These are phyloP conservation scores for Trametes villosa DNA, from an alignment of 768 basidiomycete species.

Conservation along the genomic window DNA sequence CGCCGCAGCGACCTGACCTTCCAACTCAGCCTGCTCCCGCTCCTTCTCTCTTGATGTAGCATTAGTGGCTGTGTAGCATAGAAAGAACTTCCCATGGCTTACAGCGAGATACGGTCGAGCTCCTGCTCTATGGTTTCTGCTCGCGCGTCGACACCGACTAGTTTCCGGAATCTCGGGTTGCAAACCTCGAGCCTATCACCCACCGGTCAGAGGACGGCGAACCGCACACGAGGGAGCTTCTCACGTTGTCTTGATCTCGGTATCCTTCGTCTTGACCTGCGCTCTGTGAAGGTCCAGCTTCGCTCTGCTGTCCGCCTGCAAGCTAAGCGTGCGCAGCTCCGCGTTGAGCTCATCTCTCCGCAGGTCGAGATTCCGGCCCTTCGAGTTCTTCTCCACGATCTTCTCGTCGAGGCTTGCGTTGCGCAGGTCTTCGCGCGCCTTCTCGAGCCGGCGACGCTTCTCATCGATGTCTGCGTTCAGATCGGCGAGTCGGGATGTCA, in stretches of 20 bases:
- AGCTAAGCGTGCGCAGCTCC: conserved; percentile 71
- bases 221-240: conserved; percentile 30
- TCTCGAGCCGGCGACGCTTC: conserved; percentile 62
- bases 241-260: conserved; percentile 72
- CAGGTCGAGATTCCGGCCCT: conserved; percentile 66
- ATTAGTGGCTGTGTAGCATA: background rate
- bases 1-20: conserved; percentile 45
- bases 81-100: conserved; percentile 30
- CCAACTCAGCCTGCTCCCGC: conserved; percentile 54
- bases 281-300: conserved; percentile 73
- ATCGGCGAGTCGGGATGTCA: conserved; percentile 57
- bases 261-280: conserved; percentile 65
- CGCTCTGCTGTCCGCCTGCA: conserved; percentile 82
- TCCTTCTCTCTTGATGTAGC: conserved; percentile 63
- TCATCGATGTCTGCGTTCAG: conserved; percentile 70
- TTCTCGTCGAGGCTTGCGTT: conserved; percentile 67
- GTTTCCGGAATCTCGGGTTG: conserved; percentile 63
- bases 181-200: conserved; percentile 63
- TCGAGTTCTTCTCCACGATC: conserved; percentile 55
- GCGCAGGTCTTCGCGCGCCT: conserved; percentile 60
- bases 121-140: conserved; percentile 76
- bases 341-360: conserved; percentile 67
- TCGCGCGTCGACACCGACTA: conserved; percentile 63
- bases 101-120: conserved; percentile 63
- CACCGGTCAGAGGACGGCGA: background rate